These are phyloP conservation scores for Lasiodiplodia hormozganensis DNA, from an alignment of 2,329 filamentous ascomycete genomes.

Conservation along the genomic window DNA sequence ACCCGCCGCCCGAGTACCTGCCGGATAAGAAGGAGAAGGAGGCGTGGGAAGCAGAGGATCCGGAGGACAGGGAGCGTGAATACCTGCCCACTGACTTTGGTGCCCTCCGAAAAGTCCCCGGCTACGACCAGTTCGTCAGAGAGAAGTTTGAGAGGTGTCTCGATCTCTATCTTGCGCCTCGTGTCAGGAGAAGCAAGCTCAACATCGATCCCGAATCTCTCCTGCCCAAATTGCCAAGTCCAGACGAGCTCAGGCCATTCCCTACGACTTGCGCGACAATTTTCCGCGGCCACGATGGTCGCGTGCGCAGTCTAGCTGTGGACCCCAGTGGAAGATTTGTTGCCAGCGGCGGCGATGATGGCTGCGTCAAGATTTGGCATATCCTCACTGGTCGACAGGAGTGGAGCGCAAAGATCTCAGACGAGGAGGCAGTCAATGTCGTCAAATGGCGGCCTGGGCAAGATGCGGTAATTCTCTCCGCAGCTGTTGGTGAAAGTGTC, in stretches of 20 bases:
- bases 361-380: slow-evolving; percentile 89
- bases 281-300: slow-evolving; percentile 86
- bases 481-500: slow-evolving; percentile 82
- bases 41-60: slow-evolving; percentile 83
- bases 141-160: slow-evolving; percentile 95
- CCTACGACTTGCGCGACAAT: slow-evolving; percentile 87
- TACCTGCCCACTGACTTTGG: slow-evolving; percentile 84
- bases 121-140: slow-evolving; percentile 88
- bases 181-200: slow-evolving; percentile 89
- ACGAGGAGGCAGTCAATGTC: slow-evolving; percentile 79
- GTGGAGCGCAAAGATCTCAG: slow-evolving; percentile 81
- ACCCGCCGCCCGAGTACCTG: slow-evolving; percentile 92
- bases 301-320: slow-evolving; percentile 82
- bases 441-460: slow-evolving; percentile 89
- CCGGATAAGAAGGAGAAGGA: slow-evolving; percentile 84
- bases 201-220: slow-evolving; percentile 96
- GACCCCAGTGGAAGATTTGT: slow-evolving; percentile 86
- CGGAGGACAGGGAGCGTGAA: slow-evolving; percentile 88
- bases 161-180: slow-evolving; percentile 92
- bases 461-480: slow-evolving; percentile 81
- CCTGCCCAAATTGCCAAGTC: slow-evolving; percentile 89
- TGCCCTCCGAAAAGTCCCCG: slow-evolving; percentile 88
- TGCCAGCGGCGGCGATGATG: slow-evolving; percentile 93
- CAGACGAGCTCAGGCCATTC: slow-evolving; percentile 93
- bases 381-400: slow-evolving; percentile 84